phyloP scores from a whole-genome alignment of 768 basidiomycete species.

The Butyriboletus loyo region DNA sequence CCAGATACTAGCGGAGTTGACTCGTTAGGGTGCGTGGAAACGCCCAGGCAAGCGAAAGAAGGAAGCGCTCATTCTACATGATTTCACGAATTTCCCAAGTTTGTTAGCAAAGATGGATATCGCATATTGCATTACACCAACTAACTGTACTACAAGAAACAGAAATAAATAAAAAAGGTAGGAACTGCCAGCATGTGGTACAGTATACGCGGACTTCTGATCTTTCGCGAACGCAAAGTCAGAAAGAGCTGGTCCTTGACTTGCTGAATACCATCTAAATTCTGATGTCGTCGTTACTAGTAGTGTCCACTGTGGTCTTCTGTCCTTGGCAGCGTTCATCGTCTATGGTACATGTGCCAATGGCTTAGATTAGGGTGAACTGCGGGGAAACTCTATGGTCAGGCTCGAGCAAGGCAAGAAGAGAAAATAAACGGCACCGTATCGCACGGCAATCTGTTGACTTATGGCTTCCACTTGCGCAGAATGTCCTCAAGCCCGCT shows the following conservation, averaged over 20 bases:
- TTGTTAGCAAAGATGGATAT: too few species aligned
- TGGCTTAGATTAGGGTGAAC: background rate
- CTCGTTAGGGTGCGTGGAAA: background rate
- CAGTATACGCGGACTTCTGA: too few species aligned
- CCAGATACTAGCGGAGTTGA: background rate
- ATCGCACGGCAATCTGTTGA: background rate
- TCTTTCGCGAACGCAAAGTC: too few species aligned
- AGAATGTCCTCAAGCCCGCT: slow-evolving; percentile 24
- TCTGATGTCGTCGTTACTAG: background rate
- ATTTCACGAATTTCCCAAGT: too few species aligned
- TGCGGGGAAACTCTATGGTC: background rate
- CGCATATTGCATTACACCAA: too few species aligned
- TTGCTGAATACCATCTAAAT: background rate
- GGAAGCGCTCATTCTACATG: too few species aligned
- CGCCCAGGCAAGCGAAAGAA: too few species aligned
- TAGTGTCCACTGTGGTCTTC: background rate
- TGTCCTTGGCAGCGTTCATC: background rate
- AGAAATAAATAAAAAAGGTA: too few species aligned
- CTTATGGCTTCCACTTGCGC: slow-evolving; percentile 21
- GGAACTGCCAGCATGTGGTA: too few species aligned
- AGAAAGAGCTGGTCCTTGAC: too few species aligned
- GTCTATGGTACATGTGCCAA: background rate
- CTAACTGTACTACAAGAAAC: too few species aligned
- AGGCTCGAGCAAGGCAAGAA: background rate
- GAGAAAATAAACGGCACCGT: background rate